A percentile compares a stretch with the other conserved stretches of the same genome.
phyloP scores from a whole-genome alignment of 345 rosid species.

The Aegle marmelos region DNA sequence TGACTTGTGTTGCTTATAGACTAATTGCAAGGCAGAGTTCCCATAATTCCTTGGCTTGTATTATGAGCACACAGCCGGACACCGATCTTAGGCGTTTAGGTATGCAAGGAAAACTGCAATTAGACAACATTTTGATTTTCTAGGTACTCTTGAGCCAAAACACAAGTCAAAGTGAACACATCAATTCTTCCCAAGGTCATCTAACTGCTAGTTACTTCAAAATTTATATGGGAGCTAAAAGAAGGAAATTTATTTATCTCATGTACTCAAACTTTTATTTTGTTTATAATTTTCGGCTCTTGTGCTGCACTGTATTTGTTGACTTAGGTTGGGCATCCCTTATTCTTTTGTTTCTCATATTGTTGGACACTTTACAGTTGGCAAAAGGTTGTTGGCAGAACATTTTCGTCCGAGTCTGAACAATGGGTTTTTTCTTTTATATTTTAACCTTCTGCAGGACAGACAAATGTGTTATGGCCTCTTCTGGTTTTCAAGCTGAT shows the following conservation, averaged over 20 bases:
- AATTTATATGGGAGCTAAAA: background rate
- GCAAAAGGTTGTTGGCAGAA: background rate
- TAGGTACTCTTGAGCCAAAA: background rate
- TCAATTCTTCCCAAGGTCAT: background rate
- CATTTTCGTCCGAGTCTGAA: background rate
- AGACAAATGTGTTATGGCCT: slow-evolving; percentile 76
- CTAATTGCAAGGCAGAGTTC: background rate
- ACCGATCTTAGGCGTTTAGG: background rate
- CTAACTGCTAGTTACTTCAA: background rate
- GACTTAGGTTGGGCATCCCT: background rate
- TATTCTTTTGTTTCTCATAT: background rate
- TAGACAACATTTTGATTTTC: background rate
- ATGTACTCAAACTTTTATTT: background rate
- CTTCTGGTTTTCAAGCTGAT: slow-evolving; percentile 98
- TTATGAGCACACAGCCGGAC: background rate
- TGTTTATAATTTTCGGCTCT: background rate
- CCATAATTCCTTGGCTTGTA: background rate
- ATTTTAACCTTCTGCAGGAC: slow-evolving; percentile 46
- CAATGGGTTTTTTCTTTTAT: background rate
- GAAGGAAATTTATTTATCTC: background rate
- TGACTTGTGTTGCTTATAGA: background rate
- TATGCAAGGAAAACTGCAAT: background rate
- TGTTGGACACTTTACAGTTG: background rate
- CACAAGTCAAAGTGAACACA: background rate
- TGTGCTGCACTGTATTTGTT: background rate